These are phyloP conservation scores for Suhomyces canberraensis DNA, from an alignment of 805 yeast species.

Conservation along the genomic window DNA sequence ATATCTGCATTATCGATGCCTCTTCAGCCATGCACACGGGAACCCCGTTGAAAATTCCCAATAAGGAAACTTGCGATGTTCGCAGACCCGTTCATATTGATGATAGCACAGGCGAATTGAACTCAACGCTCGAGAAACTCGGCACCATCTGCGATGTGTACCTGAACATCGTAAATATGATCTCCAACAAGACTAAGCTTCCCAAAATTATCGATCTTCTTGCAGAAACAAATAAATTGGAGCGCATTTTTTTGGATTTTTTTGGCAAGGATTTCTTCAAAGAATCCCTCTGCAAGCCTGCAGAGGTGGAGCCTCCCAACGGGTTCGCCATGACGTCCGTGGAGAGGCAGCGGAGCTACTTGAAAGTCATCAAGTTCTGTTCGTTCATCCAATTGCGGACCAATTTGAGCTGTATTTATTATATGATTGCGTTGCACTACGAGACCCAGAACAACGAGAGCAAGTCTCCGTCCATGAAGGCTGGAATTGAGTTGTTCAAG, in stretches of 20 bases:
- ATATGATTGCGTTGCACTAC: slow-evolving; percentile 39
- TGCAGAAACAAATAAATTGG: slow-evolving; percentile 34
- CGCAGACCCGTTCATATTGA: slow-evolving; percentile 19
- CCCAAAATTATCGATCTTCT: slow-evolving; percentile 37
- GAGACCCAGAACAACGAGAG: slow-evolving; percentile 30
- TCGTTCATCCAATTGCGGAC: slow-evolving; percentile 37
- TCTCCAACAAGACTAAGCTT: slow-evolving; percentile 24
- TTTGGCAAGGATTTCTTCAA: slow-evolving; percentile 43
- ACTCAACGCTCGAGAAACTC: slow-evolving; percentile 11
- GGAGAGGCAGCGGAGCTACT: slow-evolving; percentile 25
- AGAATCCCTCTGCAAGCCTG: slow-evolving; percentile 35
- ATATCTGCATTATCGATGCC: slow-evolving; percentile 30
- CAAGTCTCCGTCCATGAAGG: slow-evolving; percentile 28
- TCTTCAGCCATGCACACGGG: slow-evolving; percentile 31
- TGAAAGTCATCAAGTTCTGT: slow-evolving; percentile 36
- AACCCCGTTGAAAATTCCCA: slow-evolving; percentile 24
- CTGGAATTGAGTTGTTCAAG: slow-evolving; percentile 42
- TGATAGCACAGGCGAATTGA: slow-evolving; percentile 15
- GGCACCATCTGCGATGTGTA: slow-evolving; percentile 23
- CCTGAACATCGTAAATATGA: slow-evolving; percentile 24
- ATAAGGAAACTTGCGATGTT: slow-evolving; percentile 32
- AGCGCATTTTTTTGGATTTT: slow-evolving; percentile 29
- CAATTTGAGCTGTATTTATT: slow-evolving; percentile 39
- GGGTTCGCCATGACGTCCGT: slow-evolving; percentile 15
- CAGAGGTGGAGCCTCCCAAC: slow-evolving; percentile 12